Percentiles rank a stretch among this genome's conserved stretches.
Evolutionary conservation across 129 eudicot genomes (phyloP).

Genomic region (Erigeron canadensis): DNA sequence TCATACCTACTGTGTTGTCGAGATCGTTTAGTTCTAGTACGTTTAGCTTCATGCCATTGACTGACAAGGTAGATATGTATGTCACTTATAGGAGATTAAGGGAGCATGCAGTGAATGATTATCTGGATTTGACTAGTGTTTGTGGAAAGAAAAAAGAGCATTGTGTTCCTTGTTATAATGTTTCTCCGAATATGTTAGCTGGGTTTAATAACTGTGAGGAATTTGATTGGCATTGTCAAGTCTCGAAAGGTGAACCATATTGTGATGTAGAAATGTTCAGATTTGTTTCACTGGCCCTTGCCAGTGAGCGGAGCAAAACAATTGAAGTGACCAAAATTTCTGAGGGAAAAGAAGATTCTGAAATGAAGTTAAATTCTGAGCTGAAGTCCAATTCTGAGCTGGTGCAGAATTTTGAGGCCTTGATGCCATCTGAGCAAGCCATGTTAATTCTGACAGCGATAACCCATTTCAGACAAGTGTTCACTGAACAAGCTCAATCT

Average conservation of each 20-base stretch:
- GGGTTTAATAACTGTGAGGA: conserved; percentile 84
- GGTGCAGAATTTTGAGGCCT: no score
- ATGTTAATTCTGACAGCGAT: no score
- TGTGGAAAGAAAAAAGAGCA: conserved; percentile 86
- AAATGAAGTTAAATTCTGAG: no score
- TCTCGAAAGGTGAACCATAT: conserved; percentile 48
- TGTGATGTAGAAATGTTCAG: no score
- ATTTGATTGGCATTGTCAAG: conserved; percentile 90
- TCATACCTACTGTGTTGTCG: conserved; percentile 53
- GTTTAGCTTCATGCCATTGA: conserved; percentile 35
- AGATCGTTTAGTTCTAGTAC: conserved; percentile 47
- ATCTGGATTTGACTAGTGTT: conserved; percentile 61
- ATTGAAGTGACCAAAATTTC: no score
- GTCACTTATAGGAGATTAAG: conserved; percentile 69
- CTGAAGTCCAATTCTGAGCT: no score
- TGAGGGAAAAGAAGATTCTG: no score
- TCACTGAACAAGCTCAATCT: no score
- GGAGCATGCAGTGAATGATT: conserved; percentile 73
- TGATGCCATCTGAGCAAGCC: no score
- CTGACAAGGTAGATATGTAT: conserved; percentile 52
- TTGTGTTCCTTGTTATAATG: conserved; percentile 92
- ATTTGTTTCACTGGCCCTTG: no score
- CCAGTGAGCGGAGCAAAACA: no score
- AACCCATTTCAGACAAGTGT: no score
- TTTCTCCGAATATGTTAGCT: conserved; percentile 56